Conservation (phyloP, 139 green algal genomes). For the Chlorella vulgaris region DNA sequence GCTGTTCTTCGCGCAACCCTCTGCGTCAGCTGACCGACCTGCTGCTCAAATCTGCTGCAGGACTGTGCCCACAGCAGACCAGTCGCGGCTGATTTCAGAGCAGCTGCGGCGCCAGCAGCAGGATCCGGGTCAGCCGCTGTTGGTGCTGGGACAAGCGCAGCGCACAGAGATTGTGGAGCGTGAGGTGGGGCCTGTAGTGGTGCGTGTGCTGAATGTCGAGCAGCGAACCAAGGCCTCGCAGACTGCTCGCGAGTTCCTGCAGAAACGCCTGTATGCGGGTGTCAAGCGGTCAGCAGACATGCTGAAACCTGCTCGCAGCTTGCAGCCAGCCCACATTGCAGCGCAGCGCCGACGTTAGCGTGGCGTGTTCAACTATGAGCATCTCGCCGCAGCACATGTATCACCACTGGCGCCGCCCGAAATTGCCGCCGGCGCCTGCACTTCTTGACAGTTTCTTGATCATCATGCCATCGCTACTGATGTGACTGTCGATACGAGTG, state of each 20-base stretch:
- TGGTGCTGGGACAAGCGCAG: background rate
- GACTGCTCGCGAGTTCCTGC: conserved; percentile 21
- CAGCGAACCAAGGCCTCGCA: background rate
- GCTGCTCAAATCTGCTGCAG: background rate
- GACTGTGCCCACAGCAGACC: background rate
- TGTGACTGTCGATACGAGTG: too few species aligned
- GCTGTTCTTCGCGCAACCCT: background rate
- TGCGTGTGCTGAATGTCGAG: conserved; percentile 10
- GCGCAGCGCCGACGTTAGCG: background rate
- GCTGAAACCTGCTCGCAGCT: background rate
- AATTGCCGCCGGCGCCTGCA: too few species aligned
- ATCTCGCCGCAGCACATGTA: too few species aligned
- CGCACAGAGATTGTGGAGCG: background rate
- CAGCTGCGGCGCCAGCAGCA: conserved; percentile 20
- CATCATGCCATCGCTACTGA: too few species aligned
- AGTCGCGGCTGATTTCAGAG: conserved; percentile 24
- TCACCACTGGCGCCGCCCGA: background rate
- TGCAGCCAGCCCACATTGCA: conserved; percentile 8
- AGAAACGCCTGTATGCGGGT: conserved; percentile 19
- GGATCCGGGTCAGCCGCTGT: background rate
- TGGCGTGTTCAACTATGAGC: background rate
- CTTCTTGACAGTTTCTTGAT: too few species aligned
- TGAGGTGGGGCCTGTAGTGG: conserved; percentile 22
- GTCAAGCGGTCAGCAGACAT: conserved; percentile 26
- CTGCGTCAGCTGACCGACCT: too few species aligned